Evolutionary conservation across 2,329 filamentous ascomycete species (phyloP).

Genomic region (Fusarium sp.): DNA sequence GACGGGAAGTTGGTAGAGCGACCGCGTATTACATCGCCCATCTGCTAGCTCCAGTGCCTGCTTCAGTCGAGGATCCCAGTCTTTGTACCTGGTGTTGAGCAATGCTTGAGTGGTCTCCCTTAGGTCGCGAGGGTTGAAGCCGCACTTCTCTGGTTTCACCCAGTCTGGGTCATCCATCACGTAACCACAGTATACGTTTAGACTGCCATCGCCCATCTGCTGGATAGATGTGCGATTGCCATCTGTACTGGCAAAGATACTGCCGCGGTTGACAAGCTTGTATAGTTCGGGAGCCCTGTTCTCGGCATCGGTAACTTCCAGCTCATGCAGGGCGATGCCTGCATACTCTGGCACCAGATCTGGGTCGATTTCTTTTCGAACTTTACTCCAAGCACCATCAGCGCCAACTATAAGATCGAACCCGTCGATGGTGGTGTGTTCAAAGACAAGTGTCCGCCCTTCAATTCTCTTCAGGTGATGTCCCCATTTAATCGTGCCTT

Average conservation of each 20-base stretch:
- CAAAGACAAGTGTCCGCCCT: slow-evolving; percentile 57
- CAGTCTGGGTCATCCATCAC: slow-evolving; percentile 59
- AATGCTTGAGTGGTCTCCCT: slow-evolving; percentile 58
- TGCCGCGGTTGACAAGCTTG: slow-evolving; percentile 64
- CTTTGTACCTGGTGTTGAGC: slow-evolving; percentile 53
- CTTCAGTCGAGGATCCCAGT: slow-evolving; percentile 61
- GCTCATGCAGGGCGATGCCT: slow-evolving; percentile 61
- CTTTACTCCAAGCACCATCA: slow-evolving; percentile 58
- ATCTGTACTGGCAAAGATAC: slow-evolving; percentile 61
- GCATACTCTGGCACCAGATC: slow-evolving; percentile 61
- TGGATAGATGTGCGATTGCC: slow-evolving; percentile 58
- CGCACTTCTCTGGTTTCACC: slow-evolving; percentile 57
- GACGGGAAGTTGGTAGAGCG: slow-evolving; percentile 68
- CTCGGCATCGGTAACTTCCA: slow-evolving; percentile 60
- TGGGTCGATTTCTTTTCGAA: slow-evolving; percentile 53
- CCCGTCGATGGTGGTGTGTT: slow-evolving; percentile 52
- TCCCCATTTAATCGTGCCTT: slow-evolving; percentile 63
- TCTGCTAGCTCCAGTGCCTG: slow-evolving; percentile 60
- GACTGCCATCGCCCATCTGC: slow-evolving; percentile 64
- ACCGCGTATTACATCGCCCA: slow-evolving; percentile 58
- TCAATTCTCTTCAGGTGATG: slow-evolving; percentile 60
- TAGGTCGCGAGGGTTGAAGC: slow-evolving; percentile 60
- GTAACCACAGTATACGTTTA: slow-evolving; percentile 59
- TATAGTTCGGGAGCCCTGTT: slow-evolving; percentile 60
- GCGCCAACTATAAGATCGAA: slow-evolving; percentile 60